These are phyloP conservation scores for Agastache rugosa DNA, from an alignment of 257 asterid species.

Conservation along the genomic window DNA sequence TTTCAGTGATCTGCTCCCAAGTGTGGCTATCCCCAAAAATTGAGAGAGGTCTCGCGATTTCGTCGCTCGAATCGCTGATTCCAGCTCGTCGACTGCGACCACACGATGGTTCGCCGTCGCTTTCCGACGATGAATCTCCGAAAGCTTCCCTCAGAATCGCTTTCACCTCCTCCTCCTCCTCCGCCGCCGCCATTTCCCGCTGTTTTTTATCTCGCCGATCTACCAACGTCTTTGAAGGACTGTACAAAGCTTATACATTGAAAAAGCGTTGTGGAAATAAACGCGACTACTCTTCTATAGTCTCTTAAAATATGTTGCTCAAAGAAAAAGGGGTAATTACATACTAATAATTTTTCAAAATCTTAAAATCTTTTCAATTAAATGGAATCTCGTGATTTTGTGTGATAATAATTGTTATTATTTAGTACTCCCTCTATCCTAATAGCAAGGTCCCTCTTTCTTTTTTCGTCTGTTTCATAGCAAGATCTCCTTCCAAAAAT, in stretches of 20 bases:
- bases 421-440: too few relatives aligned
- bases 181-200: slow-evolving; percentile 39
- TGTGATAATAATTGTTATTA: too few relatives aligned
- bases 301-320: background rate
- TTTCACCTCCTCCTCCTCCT: slow-evolving; percentile 45
- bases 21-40: slow-evolving; percentile 47
- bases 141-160: slow-evolving; percentile 65
- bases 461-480: too few relatives aligned
- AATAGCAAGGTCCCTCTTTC: too few relatives aligned
- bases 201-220: background rate
- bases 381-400: too few relatives aligned
- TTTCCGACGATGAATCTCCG: slow-evolving; percentile 73
- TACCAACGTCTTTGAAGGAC: background rate
- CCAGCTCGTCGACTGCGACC: slow-evolving; percentile 15
- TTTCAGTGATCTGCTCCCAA: slow-evolving; percentile 71
- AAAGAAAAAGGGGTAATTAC: too few relatives aligned
- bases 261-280: background rate
- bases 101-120: slow-evolving; percentile 45
- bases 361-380: background rate
- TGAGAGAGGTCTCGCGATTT: slow-evolving; percentile 31
- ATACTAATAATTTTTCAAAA: too few relatives aligned
- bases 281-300: background rate
- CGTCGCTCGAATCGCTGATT: slow-evolving; percentile 33
- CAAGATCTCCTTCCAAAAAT: too few relatives aligned
- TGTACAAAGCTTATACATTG: background rate